Evolutionary conservation across 2,329 filamentous ascomycete genomes (phyloP).

Genomic region (Cladosporium sp.): DNA sequence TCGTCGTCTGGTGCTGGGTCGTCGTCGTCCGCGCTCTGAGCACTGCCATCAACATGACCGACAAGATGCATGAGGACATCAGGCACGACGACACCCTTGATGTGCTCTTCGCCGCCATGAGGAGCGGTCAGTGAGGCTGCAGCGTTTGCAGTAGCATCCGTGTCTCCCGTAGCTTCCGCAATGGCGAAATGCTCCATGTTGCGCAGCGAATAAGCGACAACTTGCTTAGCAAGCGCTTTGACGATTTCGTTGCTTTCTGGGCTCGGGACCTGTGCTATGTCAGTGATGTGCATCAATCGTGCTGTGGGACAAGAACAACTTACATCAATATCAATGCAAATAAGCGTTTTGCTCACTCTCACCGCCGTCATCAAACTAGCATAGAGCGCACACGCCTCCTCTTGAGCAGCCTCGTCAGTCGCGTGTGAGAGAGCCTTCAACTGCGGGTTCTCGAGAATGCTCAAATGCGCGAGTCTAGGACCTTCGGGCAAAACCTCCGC

Average conservation of each 20-base stretch:
- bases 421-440: conserved; percentile 68
- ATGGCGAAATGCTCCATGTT: conserved; percentile 81
- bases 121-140: conserved; percentile 39
- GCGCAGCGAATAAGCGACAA: conserved; percentile 87
- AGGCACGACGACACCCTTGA: conserved; percentile 61
- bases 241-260: conserved; percentile 82
- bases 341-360: conserved; percentile 73
- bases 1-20: conserved; percentile 79
- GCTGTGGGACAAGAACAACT: conserved; percentile 15
- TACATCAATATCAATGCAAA: conserved; percentile 84
- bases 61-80: conserved; percentile 85
- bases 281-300: background rate
- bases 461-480: conserved; percentile 75
- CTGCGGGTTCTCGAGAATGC: conserved; percentile 74
- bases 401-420: conserved; percentile 72
- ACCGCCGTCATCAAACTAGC: conserved; percentile 86
- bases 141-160: conserved; percentile 38
- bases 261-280: conserved; percentile 53
- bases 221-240: conserved; percentile 85
- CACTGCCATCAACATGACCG: conserved; percentile 57
- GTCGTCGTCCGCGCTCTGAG: conserved; percentile 53
- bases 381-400: conserved; percentile 91
- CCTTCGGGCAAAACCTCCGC: conserved; percentile 87
- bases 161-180: conserved; percentile 48
- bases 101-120: conserved; percentile 43